Base-by-base conservation (phyloP, 1,284 basidiomycete genomes). In the Papiliotrema flavescens region DNA sequence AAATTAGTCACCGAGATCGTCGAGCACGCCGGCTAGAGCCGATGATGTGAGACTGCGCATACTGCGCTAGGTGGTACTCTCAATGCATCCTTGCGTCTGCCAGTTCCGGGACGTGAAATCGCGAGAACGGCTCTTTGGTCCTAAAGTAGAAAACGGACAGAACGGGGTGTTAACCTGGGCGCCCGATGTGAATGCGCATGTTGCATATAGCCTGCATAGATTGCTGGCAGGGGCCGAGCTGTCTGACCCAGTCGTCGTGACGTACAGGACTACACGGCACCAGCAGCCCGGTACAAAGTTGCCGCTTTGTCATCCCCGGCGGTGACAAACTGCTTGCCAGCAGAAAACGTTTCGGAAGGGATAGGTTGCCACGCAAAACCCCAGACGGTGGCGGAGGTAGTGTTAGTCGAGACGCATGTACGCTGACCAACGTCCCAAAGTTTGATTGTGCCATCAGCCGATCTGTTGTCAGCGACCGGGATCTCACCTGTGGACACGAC, bases 1-100 rank as follows among this genome's bases (percentile, higher is more conserved):
- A 95, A 89, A 75, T 78, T 96, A 53, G 82, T 92, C 47, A 95
- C 92, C 11, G 85, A 80, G 26, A 84, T 94, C 45, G 88, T 96
- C n/a, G 92, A 96, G 73, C 92, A 96, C 73, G 79, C 81, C 62
- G 90, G 89, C 36, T 94, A 67, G 52, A 59, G 7, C 36, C 94
- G 66, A 51, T 59, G 7, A 28, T 50, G 22, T 7, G n/a, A 42
- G 13, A 19, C 23, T 8, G 24, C 36, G 17, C n/a, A n/a, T n/a
- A n/a, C n/a, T n/a, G n/a, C n/a, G n/a, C n/a, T n/a, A n/a, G n/a
- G 15, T 14, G 20, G 9, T 43, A 15, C 19, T 23, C 20, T 7
- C 22, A 23, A 35, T 48, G 37, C 3, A 26, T 23, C 17, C 24
- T 26, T 24, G 8, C 28, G 32, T 37, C 49, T 11, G 9, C 22